phyloP scores from a whole-genome alignment of 352 stramenopile species.

The Plasmopara muralis region DNA sequence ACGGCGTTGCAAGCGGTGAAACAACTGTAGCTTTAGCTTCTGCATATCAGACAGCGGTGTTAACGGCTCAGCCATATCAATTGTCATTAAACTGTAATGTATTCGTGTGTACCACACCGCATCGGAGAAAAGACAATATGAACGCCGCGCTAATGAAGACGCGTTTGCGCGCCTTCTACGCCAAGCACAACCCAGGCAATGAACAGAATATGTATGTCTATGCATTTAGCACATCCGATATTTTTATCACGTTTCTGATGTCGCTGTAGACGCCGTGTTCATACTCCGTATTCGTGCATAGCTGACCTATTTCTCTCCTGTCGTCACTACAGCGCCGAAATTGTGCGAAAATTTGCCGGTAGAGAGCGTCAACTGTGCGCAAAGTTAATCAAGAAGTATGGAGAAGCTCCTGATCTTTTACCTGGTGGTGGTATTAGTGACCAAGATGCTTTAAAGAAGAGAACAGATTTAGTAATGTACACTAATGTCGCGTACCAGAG shows the following conservation, averaged over 20 bases:
- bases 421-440: background rate
- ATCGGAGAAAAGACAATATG: conserved; percentile 4
- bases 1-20: conserved; percentile 47
- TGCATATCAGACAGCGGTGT: conserved; percentile 21
- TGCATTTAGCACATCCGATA: background rate
- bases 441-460: background rate
- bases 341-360: no score
- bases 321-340: conserved; percentile 17
- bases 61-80: conserved; percentile 8
- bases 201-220: conserved; percentile 68
- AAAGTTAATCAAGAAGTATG: no score
- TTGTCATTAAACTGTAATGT: conserved; percentile 3
- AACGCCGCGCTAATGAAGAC: conserved; percentile 5
- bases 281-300: conserved; percentile 3
- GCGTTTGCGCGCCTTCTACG: conserved; percentile 68
- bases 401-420: conserved; percentile 28
- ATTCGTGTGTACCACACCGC: background rate
- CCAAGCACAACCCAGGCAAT: conserved; percentile 64
- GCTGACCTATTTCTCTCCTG: background rate
- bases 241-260: background rate
- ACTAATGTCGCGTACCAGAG: conserved; percentile 27
- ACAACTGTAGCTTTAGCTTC: conserved; percentile 60
- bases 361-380: no score
- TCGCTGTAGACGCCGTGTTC: background rate
- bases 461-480: background rate